Conservation (phyloP, 2,329 filamentous ascomycete species). For the Colletotrichum acutatum region DNA sequence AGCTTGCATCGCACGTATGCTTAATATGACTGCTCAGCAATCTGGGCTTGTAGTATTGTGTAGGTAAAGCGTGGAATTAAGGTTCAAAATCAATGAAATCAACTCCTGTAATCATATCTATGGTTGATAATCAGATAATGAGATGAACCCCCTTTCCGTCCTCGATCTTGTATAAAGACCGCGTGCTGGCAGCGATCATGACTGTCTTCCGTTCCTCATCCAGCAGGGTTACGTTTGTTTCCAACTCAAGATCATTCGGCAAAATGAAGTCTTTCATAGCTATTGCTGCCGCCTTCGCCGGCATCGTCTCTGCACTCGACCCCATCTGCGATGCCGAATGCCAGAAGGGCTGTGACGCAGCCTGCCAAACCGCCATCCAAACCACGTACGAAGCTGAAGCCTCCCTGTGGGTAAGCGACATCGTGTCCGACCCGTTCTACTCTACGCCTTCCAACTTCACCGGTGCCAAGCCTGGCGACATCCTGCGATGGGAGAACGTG, state of each 20-base stretch:
- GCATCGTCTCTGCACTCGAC: neutral
- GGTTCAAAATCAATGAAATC: neutral
- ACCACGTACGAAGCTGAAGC: constrained; percentile 18
- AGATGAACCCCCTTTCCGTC: neutral
- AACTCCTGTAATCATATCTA: neutral
- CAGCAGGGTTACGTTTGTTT: neutral
- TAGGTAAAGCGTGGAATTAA: neutral
- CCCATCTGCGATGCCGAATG: constrained; percentile 18
- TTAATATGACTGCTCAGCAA: neutral
- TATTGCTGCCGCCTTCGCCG: neutral
- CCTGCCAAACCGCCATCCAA: constrained; percentile 16
- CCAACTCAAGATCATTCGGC: neutral
- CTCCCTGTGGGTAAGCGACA: constrained; percentile 7
- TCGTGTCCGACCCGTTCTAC: constrained; percentile 18
- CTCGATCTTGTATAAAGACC: neutral
- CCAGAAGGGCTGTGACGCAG: constrained; percentile 11
- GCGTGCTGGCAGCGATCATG: neutral
- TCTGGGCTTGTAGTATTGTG: neutral
- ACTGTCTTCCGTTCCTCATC: neutral
- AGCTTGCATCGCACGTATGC: neutral
- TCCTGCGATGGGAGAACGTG: constrained; percentile 33
- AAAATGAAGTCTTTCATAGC: neutral
- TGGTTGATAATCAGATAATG: neutral
- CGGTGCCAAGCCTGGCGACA: constrained; percentile 14
- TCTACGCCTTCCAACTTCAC: constrained; percentile 12